These are phyloP conservation scores for Tolypocladium amazonense DNA, from an alignment of 2,329 filamentous ascomycete species.

Conservation along the genomic window DNA sequence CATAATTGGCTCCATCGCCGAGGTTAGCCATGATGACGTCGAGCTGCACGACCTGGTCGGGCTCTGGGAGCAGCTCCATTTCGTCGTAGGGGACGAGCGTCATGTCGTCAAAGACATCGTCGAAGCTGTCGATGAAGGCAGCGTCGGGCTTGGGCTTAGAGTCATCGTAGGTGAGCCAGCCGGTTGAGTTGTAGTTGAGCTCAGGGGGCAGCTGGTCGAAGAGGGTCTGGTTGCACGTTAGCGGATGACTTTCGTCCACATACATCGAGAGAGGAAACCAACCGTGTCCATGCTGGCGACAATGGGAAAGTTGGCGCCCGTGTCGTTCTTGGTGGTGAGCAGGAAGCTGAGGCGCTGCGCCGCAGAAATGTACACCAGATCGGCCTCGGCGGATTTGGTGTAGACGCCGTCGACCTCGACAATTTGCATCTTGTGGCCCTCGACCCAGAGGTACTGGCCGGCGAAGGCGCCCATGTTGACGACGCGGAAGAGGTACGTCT, in stretches of 20 bases:
- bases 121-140: conserved; percentile 46
- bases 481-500: conserved; percentile 63
- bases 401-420: conserved; percentile 68
- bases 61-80: conserved; percentile 45
- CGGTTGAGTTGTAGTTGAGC: conserved; percentile 59
- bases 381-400: conserved; percentile 46
- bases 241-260: not conserved
- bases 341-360: conserved; percentile 58
- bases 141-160: conserved; percentile 36
- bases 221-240: conserved; percentile 32
- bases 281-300: conserved; percentile 60
- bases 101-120: conserved; percentile 61
- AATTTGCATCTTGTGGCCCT: conserved; percentile 56
- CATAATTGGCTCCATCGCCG: conserved; percentile 48
- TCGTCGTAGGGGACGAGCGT: conserved; percentile 59
- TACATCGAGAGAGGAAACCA: conserved; percentile 7
- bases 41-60: conserved; percentile 53
- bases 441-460: conserved; percentile 55
- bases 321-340: conserved; percentile 52
- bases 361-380: conserved; percentile 54
- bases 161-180: conserved; percentile 51
- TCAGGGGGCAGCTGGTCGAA: conserved; percentile 58
- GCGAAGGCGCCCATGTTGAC: conserved; percentile 66
- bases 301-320: conserved; percentile 54
- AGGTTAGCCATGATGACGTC: conserved; percentile 53